Percentiles rank a stretch among this genome's conserved stretches.
These are phyloP conservation scores for Pichia sp. DNA, from an alignment of 1,139 yeast genomes.

Conservation along the genomic window DNA sequence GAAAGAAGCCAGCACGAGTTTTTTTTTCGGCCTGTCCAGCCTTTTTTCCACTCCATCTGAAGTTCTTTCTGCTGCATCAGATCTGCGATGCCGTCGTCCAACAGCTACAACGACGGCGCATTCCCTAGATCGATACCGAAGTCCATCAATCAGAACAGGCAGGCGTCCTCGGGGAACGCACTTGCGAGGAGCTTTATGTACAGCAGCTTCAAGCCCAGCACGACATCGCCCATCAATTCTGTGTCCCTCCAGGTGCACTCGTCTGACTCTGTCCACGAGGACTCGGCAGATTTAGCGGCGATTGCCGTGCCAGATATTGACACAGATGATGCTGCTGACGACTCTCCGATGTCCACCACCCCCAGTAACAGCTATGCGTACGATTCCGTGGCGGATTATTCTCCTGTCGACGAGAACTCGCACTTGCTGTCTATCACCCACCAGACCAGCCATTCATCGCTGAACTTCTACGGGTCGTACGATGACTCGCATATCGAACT, in stretches of 20 bases:
- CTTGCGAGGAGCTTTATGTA: slow-evolving; percentile 32
- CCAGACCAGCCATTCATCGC: slow-evolving; percentile 1
- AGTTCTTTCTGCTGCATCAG: no score
- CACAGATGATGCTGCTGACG: slow-evolving; percentile 9
- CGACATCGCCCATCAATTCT: slow-evolving; percentile 22
- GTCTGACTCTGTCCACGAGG: slow-evolving; percentile 54
- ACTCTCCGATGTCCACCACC: background rate
- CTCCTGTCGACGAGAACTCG: background rate
- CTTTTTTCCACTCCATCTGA: background rate
- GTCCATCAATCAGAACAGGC: slow-evolving; percentile 12
- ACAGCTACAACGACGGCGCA: background rate
- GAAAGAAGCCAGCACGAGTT: background rate
- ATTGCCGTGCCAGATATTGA: slow-evolving; percentile 49
- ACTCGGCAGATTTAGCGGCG: slow-evolving; percentile 58
- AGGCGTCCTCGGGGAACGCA: slow-evolving; percentile 22
- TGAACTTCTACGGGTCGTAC: slow-evolving; percentile 3
- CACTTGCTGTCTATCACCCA: background rate
- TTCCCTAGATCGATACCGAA: slow-evolving; percentile 10
- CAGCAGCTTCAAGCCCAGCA: slow-evolving; percentile 28
- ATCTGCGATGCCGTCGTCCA: slow-evolving; percentile 3
- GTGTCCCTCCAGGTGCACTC: slow-evolving; percentile 37
- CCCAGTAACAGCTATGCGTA: background rate
- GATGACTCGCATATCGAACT: slow-evolving; percentile 3
- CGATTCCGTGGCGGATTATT: background rate
- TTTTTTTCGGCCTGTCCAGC: background rate